These are phyloP conservation scores for maize (Zea mays) DNA, from an alignment of 176 grass and related monocot species.

Conservation along the genomic window Zm-B73-REFERENCE-NAM-5.0 NC_050098.1:5731001-5731500, in stretches of 20 bases:
- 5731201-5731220: not conserved
- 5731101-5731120: too few relatives aligned
- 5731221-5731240: not conserved
- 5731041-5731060: not conserved
- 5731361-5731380: not conserved
- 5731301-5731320: not conserved
- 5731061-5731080: not conserved
- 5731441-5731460: not conserved
- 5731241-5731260: not conserved
- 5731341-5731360: not conserved
- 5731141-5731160: conserved; percentile 7
- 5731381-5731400: not conserved
- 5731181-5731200: not conserved
- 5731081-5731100: not conserved
- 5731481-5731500: conserved; percentile 8
- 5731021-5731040: not conserved
- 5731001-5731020: conserved; percentile 1
- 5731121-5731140: not conserved
- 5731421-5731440: not conserved
- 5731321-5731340: not conserved
- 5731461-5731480: not conserved
- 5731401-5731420: not conserved
- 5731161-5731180: not conserved
- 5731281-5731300: not conserved
- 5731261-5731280: not conserved